Base-by-base conservation (phyloP, 108 stramenopile species). In the Schizochytrium sp. region DNA sequence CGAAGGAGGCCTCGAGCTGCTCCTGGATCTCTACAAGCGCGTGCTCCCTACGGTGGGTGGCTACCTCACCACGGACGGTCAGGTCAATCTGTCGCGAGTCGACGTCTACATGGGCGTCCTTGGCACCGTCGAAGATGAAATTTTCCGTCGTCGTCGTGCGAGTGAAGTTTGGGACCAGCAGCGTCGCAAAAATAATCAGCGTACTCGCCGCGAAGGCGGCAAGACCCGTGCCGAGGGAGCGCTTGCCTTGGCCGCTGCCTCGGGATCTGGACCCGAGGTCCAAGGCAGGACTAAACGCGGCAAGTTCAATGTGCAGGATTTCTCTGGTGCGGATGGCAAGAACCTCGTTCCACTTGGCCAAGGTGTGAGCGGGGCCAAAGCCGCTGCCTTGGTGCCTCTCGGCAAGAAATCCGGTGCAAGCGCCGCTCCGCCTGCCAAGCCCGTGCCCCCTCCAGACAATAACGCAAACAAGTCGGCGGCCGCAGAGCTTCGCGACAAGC, bases 81-180 rank as follows among this genome's bases (percentile, higher is more conserved):
- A 96, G 58, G 96, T 97, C 12, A 95, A 98, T 91, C 91, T 98
- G 51, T 94, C 90, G 44, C 93, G 94, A 29, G 99, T 97, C 28
- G 97, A 98, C 92, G 96, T 98, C 47, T 97, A 98, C 58, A 76
- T 98, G 87, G 94, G 94, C 25, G 95, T 97, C 90, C 97, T 99
- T 4, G 98, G 97, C 14, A 92, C 95, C 28, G 96, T 99, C 58
- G 98, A 99, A 93, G 99, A 99, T 90, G 93, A 97, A 87, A 97
- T 98, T 12, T 99, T 98, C 89, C 89, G 90, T 60, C 96, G 97
- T 94, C 96, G 97, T 72, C 96, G 97, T 87, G 93, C 92, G n/a
- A 95, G 95, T 59, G 97, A 98, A 90, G 88, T 92, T 87, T 91
- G 92, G 58, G 94, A 96, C 10, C 91, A 96, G 88, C 51, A 89